These are phyloP conservation scores for Pseudogymnoascus sp. DNA, from an alignment of 2,329 filamentous ascomycete genomes.

Conservation along the genomic window DNA sequence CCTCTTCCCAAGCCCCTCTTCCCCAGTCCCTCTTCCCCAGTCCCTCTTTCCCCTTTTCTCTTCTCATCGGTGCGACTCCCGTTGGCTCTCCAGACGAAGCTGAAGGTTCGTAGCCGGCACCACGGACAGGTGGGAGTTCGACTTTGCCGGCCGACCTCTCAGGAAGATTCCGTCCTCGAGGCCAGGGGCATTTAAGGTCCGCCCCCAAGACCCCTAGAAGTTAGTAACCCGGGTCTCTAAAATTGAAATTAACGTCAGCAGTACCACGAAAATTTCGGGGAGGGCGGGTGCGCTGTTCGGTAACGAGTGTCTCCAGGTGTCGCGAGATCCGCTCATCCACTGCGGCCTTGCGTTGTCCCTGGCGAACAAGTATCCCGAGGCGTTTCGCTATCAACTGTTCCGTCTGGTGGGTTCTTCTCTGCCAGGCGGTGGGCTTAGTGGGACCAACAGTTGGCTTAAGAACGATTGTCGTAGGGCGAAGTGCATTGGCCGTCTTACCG, in stretches of 20 bases:
- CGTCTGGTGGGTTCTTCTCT: not conserved
- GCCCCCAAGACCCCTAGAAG: not conserved
- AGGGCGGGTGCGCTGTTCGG: not conserved
- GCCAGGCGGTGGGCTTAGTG: too few relatives aligned
- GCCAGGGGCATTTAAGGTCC: not conserved
- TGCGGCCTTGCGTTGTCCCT: not conserved
- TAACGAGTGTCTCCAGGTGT: not conserved
- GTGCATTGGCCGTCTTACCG: too few relatives aligned
- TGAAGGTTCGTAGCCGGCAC: slow-evolving; percentile 11
- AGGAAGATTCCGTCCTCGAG: too few relatives aligned
- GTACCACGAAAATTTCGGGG: not conserved
- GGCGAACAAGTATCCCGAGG: not conserved
- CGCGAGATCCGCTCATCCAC: not conserved
- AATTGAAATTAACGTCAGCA: not conserved
- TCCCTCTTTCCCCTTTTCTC: too few relatives aligned
- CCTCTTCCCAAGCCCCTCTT: too few relatives aligned
- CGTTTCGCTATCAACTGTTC: not conserved
- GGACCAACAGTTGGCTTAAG: too few relatives aligned
- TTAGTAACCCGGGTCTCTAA: not conserved
- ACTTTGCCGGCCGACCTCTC: slow-evolving; percentile 5
- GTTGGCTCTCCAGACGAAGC: slow-evolving; percentile 10
- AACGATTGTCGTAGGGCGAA: too few relatives aligned
- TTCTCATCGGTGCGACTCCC: not conserved
- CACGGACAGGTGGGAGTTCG: slow-evolving; percentile 9
- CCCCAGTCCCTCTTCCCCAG: too few relatives aligned